Percentiles rank a stretch among this genome's conserved stretches.
These are phyloP conservation scores for Plasmodium vinckei DNA, from an alignment of 169 alveolate species.

Conservation along the genomic window DNA sequence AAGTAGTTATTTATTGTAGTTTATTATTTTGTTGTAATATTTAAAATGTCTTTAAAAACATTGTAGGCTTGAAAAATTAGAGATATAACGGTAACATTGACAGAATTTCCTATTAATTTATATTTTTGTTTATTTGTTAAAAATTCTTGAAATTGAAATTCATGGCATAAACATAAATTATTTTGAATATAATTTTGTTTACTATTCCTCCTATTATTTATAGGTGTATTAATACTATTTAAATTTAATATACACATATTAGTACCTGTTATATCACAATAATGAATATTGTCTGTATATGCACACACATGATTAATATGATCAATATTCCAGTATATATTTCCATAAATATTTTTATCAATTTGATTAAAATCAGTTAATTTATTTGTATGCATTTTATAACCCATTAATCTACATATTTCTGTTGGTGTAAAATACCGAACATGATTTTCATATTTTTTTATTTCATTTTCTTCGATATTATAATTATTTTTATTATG, in stretches of 20 bases:
- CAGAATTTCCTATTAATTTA: slow-evolving; percentile 75
- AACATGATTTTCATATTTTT: slow-evolving; percentile 46
- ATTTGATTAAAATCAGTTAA: neutral
- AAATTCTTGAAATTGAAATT: slow-evolving; percentile 54
- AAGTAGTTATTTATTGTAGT: too few relatives aligned
- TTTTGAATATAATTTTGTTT: neutral
- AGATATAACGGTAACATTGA: slow-evolving; percentile 52
- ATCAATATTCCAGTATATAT: slow-evolving; percentile 68
- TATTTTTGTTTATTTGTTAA: slow-evolving; percentile 57
- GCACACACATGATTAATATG: slow-evolving; percentile 72
- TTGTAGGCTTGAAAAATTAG: slow-evolving; percentile 50
- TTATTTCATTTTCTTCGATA: slow-evolving; percentile 19
- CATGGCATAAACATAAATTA: slow-evolving; percentile 41
- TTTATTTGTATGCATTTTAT: slow-evolving; percentile 43
- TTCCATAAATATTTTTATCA: slow-evolving; percentile 47
- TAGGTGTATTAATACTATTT: neutral
- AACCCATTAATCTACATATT: slow-evolving; percentile 73
- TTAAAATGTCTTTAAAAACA: slow-evolving; percentile 26
- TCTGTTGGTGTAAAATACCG: slow-evolving; percentile 72
- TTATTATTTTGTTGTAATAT: too few relatives aligned
- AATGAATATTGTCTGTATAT: slow-evolving; percentile 23
- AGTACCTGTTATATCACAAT: slow-evolving; percentile 24
- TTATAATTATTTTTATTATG: neutral
- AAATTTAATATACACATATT: slow-evolving; percentile 28
- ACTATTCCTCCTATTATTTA: neutral